Conservation (phyloP, 306 rosid genomes). For the Rosa rugosa region DNA sequence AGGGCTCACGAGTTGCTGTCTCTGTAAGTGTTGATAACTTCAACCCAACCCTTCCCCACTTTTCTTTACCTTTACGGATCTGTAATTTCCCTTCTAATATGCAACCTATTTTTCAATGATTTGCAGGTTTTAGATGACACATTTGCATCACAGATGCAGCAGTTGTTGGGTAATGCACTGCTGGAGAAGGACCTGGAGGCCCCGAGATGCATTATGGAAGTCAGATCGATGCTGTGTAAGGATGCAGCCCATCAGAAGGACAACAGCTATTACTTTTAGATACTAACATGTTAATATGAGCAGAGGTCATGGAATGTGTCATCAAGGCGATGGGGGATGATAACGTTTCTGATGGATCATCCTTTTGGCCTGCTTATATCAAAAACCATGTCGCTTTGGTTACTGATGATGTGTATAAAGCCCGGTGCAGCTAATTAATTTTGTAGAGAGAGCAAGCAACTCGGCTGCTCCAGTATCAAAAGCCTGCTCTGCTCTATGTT, state of each 20-base stretch:
- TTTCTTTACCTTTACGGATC: neutral
- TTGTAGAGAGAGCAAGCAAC: constrained; percentile 67
- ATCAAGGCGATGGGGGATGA: constrained; percentile 3
- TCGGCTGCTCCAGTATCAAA: constrained; percentile 52
- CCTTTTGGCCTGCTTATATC: neutral
- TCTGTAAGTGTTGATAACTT: constrained; percentile 53
- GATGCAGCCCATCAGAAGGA: constrained; percentile 70
- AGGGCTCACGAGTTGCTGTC: constrained; percentile 82
- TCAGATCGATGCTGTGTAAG: constrained; percentile 88
- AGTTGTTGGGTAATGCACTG: constrained; percentile 77
- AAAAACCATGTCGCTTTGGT: neutral
- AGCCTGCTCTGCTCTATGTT: constrained; percentile 1
- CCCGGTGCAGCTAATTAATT: constrained; percentile 33
- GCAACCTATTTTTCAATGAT: neutral
- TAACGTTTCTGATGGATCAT: neutral
- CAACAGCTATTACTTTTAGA: constrained; percentile 53
- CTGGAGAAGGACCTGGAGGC: constrained; percentile 82
- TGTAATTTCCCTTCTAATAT: constrained; percentile 16
- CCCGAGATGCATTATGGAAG: constrained; percentile 84
- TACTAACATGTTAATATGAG: constrained; percentile 39
- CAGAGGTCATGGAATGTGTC: constrained; percentile 4
- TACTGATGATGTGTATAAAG: constrained; percentile 9
- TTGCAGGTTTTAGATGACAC: constrained; percentile 80
- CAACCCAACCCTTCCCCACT: neutral
- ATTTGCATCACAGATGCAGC: constrained; percentile 93